These are phyloP conservation scores for Russula emetica DNA, from an alignment of 768 basidiomycete genomes.

Conservation along the genomic window DNA sequence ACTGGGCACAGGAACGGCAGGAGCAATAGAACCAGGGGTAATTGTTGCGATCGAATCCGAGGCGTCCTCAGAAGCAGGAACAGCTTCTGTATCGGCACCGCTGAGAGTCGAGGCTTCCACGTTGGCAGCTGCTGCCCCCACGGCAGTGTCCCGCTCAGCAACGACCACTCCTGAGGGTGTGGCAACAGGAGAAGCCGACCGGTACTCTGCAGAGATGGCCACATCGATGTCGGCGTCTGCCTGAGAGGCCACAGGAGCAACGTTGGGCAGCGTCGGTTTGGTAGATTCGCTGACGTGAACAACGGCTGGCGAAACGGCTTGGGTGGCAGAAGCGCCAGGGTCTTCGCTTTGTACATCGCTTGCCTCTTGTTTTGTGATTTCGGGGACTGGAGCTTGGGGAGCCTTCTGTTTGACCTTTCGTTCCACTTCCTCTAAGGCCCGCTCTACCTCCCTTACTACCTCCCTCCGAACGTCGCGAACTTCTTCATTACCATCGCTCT, in stretches of 20 bases:
- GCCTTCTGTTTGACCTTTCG: slow-evolving; percentile 2
- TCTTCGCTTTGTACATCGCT: not conserved
- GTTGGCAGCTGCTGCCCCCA: not conserved
- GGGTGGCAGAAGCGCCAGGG: not conserved
- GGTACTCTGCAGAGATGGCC: slow-evolving; percentile 7
- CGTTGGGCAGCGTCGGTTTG: not conserved
- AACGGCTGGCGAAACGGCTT: not conserved
- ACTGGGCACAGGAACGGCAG: too few relatives aligned
- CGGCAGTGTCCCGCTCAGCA: not conserved
- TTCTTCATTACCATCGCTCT: slow-evolving; percentile 54
- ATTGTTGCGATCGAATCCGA: too few relatives aligned
- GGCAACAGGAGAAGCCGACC: not conserved
- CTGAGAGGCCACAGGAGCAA: not conserved
- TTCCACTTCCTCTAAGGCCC: slow-evolving; percentile 53
- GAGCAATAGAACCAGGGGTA: too few relatives aligned
- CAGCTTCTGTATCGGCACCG: too few relatives aligned
- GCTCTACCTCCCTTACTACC: slow-evolving; percentile 56
- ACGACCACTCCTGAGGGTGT: not conserved
- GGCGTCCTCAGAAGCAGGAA: too few relatives aligned
- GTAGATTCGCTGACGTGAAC: not conserved
- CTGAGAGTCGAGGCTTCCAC: too few relatives aligned
- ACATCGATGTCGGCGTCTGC: slow-evolving; percentile 6
- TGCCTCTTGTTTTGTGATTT: not conserved
- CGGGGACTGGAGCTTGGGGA: not conserved
- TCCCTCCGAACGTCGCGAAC: slow-evolving; percentile 51